These are phyloP conservation scores for Danielozyma ontarioensis DNA, from an alignment of 805 yeast species.

Conservation along the genomic window DNA sequence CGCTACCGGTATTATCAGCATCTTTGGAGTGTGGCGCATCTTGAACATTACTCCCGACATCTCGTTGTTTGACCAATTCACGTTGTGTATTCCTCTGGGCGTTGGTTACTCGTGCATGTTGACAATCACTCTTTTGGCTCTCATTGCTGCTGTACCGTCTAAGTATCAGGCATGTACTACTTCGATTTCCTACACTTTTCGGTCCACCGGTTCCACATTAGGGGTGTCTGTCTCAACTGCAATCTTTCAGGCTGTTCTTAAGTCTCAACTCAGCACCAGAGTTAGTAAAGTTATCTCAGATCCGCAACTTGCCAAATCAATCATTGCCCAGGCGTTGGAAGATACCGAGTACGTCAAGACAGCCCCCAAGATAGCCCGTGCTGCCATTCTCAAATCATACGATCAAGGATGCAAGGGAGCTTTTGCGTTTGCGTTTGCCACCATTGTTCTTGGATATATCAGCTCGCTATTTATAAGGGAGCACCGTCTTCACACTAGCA, in stretches of 20 bases:
- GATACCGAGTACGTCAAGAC: slow-evolving; percentile 48
- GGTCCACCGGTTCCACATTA: slow-evolving; percentile 81
- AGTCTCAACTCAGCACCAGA: slow-evolving; percentile 9
- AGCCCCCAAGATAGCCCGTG: slow-evolving; percentile 50
- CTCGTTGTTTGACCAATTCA: slow-evolving; percentile 33
- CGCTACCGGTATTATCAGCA: slow-evolving; percentile 34
- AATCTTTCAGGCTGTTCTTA: slow-evolving; percentile 51
- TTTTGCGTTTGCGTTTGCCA: slow-evolving; percentile 42
- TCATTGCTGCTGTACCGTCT: slow-evolving; percentile 69
- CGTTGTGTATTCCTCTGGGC: slow-evolving; percentile 51
- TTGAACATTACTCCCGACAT: slow-evolving; percentile 26
- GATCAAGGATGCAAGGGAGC: slow-evolving; percentile 49
- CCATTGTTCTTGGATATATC: slow-evolving; percentile 35
- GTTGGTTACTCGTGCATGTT: slow-evolving; percentile 61
- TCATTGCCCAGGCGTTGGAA: slow-evolving; percentile 50
- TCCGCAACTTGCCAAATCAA: slow-evolving; percentile 29
- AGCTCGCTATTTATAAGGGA: slow-evolving; percentile 50
- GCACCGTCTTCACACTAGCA: slow-evolving; percentile 49
- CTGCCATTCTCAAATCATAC: slow-evolving; percentile 47
- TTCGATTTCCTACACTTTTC: slow-evolving; percentile 82
- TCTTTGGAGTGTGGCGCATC: slow-evolving; percentile 42
- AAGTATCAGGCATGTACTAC: slow-evolving; percentile 80
- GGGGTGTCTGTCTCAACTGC: slow-evolving; percentile 73
- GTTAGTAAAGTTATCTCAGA: slow-evolving; percentile 10
- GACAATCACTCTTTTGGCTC: slow-evolving; percentile 67